These are phyloP conservation scores for Mycena chlorophos DNA, from an alignment of 768 basidiomycete genomes.

Conservation along the genomic window DNA sequence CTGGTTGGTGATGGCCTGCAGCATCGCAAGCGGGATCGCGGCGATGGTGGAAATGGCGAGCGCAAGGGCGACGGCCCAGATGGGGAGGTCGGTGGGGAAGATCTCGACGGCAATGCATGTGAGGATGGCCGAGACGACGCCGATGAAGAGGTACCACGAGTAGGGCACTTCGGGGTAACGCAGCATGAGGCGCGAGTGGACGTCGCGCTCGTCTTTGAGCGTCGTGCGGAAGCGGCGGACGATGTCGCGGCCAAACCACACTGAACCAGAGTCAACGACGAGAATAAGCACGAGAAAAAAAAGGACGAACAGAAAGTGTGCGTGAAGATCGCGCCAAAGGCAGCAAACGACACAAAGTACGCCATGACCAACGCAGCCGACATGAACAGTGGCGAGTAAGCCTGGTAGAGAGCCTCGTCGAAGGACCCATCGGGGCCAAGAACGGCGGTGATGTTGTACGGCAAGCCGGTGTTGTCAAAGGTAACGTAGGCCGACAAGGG, in stretches of 20 bases:
- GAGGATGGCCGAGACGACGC: constrained; percentile 54
- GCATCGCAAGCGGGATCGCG: constrained; percentile 72
- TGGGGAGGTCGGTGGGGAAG: constrained; percentile 73
- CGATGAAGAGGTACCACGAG: constrained; percentile 71
- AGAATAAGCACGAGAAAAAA: constrained; percentile 4
- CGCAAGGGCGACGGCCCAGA: constrained; percentile 70
- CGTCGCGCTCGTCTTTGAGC: constrained; percentile 74
- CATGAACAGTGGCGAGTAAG: constrained; percentile 81
- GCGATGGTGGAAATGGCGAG: constrained; percentile 52
- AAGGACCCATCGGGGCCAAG: constrained; percentile 61
- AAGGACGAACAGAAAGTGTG: constrained; percentile 69
- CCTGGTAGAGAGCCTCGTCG: constrained; percentile 62
- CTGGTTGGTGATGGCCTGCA: constrained; percentile 88
- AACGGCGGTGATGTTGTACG: constrained; percentile 61
- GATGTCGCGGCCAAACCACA: constrained; percentile 86
- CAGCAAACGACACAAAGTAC: constrained; percentile 75
- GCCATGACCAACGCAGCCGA: constrained; percentile 65
- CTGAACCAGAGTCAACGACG: constrained; percentile 33
- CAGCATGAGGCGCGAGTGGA: constrained; percentile 83
- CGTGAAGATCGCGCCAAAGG: constrained; percentile 69
- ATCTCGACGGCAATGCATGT: constrained; percentile 68
- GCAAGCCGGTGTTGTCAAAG: constrained; percentile 74
- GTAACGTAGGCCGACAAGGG: constrained; percentile 65
- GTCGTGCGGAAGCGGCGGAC: constrained; percentile 64
- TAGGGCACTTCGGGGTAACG: constrained; percentile 73